Conservation (phyloP, 345 rosid genomes). For the Erodium maritimum region DNA sequence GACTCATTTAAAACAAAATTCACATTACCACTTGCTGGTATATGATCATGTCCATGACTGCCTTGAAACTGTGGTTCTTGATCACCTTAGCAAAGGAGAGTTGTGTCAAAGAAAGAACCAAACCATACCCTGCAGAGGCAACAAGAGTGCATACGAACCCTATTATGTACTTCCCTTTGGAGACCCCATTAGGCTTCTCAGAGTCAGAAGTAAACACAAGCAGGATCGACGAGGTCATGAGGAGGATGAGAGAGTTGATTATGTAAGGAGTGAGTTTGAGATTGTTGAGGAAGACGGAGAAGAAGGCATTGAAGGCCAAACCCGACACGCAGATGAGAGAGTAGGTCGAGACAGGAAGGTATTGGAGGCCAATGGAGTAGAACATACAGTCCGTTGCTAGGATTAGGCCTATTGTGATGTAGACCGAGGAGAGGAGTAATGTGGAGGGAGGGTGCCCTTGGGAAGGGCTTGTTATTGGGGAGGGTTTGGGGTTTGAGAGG, state of each 20-base stretch:
- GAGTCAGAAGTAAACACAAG: slow-evolving; percentile 22
- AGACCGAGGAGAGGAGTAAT: slow-evolving; percentile 9
- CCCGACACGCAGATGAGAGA: slow-evolving; percentile 33
- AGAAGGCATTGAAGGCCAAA: slow-evolving; percentile 41
- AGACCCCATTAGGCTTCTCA: neutral
- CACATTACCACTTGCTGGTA: slow-evolving; percentile 25
- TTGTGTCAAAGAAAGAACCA: slow-evolving; percentile 28
- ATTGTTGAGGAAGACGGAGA: slow-evolving; percentile 35
- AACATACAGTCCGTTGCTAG: slow-evolving; percentile 18
- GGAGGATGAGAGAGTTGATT: slow-evolving; percentile 32
- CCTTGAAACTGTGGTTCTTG: slow-evolving; percentile 22
- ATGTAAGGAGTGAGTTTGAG: slow-evolving; percentile 37
- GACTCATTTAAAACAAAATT: too few species aligned
- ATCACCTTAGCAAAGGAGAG: slow-evolving; percentile 27
- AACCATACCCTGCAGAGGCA: slow-evolving; percentile 35
- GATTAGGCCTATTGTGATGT: slow-evolving; percentile 25
- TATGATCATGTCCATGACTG: slow-evolving; percentile 29
- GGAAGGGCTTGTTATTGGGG: neutral
- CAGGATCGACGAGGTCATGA: slow-evolving; percentile 38
- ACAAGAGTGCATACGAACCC: slow-evolving; percentile 39
- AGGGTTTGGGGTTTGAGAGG: slow-evolving; percentile 11
- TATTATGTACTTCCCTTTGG: slow-evolving; percentile 13
- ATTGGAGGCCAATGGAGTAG: slow-evolving; percentile 37
- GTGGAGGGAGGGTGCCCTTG: neutral
- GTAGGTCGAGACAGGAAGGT: slow-evolving; percentile 44